Percentiles rank a stretch among this genome's conserved stretches.
Conservation (phyloP, 306 rosid genomes). For the Glycine latifolia region DNA sequence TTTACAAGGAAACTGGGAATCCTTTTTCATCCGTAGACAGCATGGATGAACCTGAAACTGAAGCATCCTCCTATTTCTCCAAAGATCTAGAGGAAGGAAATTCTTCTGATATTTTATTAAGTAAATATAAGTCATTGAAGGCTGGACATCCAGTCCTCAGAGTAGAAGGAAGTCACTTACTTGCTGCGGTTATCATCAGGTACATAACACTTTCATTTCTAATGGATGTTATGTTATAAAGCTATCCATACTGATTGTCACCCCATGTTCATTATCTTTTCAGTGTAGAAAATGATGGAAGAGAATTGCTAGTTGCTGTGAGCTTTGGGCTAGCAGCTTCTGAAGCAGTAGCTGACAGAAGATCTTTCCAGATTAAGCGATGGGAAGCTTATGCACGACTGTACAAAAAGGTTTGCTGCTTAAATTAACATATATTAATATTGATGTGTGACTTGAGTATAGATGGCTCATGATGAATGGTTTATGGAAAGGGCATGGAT, state of each 20-base stretch:
- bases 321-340: slow-evolving; percentile 87
- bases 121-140: slow-evolving; percentile 73
- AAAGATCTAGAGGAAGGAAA: slow-evolving; percentile 64
- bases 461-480: slow-evolving; percentile 22
- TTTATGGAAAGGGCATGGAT: background rate
- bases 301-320: slow-evolving; percentile 90
- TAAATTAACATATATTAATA: slow-evolving; percentile 33
- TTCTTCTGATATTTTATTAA: slow-evolving; percentile 59
- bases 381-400: slow-evolving; percentile 94
- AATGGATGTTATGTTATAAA: slow-evolving; percentile 20
- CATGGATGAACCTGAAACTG: slow-evolving; percentile 69
- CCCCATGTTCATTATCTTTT: slow-evolving; percentile 43
- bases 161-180: slow-evolving; percentile 95
- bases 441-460: background rate
- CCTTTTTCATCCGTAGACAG: slow-evolving; percentile 56
- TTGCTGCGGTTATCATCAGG: slow-evolving; percentile 90
- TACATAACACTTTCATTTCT: slow-evolving; percentile 41
- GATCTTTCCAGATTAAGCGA: slow-evolving; percentile 78
- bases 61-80: slow-evolving; percentile 64
- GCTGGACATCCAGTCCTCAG: slow-evolving; percentile 95
- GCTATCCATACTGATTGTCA: slow-evolving; percentile 15
- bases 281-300: slow-evolving; percentile 86
- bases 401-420: slow-evolving; percentile 75
- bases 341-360: slow-evolving; percentile 90
- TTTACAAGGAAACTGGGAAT: slow-evolving; percentile 87